These are phyloP conservation scores for Botrytis aclada DNA, from an alignment of 2,329 filamentous ascomycete species.

Conservation along the genomic window DNA sequence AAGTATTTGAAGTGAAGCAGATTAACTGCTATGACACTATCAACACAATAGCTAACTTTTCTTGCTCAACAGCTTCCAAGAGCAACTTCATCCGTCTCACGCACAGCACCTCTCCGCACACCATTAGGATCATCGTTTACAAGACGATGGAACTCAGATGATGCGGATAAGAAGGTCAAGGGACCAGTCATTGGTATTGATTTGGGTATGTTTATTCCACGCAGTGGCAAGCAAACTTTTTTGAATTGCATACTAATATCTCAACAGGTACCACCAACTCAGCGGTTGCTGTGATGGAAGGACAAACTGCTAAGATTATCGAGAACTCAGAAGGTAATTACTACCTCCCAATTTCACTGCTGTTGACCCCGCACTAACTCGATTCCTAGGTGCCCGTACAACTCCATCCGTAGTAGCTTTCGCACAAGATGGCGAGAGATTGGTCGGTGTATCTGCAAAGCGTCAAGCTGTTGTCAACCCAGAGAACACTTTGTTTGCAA, in stretches of 20 bases:
- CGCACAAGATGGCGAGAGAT: conserved; percentile 88
- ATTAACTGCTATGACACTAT: conserved; percentile 25
- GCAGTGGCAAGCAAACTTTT: conserved; percentile 10
- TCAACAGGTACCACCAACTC: conserved; percentile 84
- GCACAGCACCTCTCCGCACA: conserved; percentile 65
- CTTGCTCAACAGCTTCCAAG: conserved; percentile 64
- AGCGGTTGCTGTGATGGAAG: conserved; percentile 96
- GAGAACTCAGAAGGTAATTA: conserved; percentile 86
- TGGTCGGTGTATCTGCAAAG: conserved; percentile 97
- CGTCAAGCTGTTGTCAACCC: conserved; percentile 98
- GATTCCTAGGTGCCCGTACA: conserved; percentile 69
- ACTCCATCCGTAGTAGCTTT: conserved; percentile 95
- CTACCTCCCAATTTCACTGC: no score
- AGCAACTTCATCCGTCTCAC: conserved; percentile 65
- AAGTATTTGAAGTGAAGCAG: conserved; percentile 44
- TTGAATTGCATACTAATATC: conserved; percentile 26
- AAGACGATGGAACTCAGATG: conserved; percentile 69
- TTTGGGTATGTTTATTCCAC: conserved; percentile 61
- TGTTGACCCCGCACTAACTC: neutral
- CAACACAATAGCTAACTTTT: conserved; percentile 32
- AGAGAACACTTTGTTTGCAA: conserved; percentile 97
- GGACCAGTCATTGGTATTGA: conserved; percentile 98
- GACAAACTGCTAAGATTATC: conserved; percentile 91
- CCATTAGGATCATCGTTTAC: conserved; percentile 71
- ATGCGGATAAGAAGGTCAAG: conserved; percentile 79